These are phyloP conservation scores for Lentinula sp. DNA, from an alignment of 768 basidiomycete species.

Conservation along the genomic window DNA sequence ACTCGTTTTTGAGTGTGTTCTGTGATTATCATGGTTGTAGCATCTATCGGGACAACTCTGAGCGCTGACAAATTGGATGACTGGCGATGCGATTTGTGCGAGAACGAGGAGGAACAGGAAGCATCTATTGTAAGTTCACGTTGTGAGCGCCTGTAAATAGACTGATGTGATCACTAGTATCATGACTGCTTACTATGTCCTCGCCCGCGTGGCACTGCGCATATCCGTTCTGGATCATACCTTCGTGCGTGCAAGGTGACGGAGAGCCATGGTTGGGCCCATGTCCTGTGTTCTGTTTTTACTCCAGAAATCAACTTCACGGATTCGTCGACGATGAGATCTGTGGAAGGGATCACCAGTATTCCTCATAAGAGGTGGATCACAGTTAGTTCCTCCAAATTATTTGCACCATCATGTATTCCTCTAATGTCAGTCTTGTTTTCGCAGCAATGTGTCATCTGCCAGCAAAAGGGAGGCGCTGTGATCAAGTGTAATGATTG, in stretches of 20 bases:
- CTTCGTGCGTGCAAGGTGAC: conserved; percentile 83
- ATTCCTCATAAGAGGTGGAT: conserved; percentile 70
- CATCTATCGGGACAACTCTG: conserved; percentile 61
- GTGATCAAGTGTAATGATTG: conserved; percentile 85
- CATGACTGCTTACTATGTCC: conserved; percentile 83
- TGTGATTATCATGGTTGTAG: conserved; percentile 22
- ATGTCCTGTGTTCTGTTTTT: conserved; percentile 86
- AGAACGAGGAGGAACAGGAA: conserved; percentile 76
- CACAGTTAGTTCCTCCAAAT: conserved; percentile 41
- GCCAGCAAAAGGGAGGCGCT: conserved; percentile 67
- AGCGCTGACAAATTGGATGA: conserved; percentile 59
- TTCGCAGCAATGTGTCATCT: conserved; percentile 67
- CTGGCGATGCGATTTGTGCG: conserved; percentile 87
- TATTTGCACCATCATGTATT: not conserved
- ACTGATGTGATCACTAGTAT: conserved; percentile 23
- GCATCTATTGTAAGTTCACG: conserved; percentile 61
- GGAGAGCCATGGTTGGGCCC: conserved; percentile 90
- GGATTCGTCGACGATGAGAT: conserved; percentile 62
- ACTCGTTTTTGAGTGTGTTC: conserved; percentile 1
- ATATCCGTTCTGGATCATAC: conserved; percentile 54
- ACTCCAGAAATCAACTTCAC: conserved; percentile 80
- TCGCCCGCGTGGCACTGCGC: conserved; percentile 34
- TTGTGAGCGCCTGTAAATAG: not conserved
- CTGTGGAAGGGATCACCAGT: conserved; percentile 82
- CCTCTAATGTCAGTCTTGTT: conserved; percentile 6